Conservation (phyloP, 2,329 filamentous ascomycete species). For the Grosmannia huntii region DNA sequence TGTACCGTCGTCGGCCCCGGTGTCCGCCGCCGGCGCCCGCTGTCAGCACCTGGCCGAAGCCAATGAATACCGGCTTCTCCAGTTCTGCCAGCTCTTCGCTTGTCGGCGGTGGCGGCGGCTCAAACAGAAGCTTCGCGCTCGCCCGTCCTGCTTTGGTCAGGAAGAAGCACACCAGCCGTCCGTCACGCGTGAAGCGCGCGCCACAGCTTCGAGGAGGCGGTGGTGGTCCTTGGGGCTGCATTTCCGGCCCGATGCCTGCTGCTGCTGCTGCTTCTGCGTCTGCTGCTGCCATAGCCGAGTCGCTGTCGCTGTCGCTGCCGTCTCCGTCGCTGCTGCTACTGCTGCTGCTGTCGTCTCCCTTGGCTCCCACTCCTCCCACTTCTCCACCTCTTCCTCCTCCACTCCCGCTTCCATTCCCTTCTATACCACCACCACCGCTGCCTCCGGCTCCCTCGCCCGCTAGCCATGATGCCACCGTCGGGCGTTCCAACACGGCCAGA, state of each 20-base stretch:
- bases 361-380: slow-evolving; percentile 29
- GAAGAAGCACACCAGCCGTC: slow-evolving; percentile 54
- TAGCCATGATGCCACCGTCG: slow-evolving; percentile 49
- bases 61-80: slow-evolving; percentile 12
- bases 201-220: slow-evolving; percentile 47
- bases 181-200: slow-evolving; percentile 48
- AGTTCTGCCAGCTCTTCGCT: slow-evolving; percentile 8
- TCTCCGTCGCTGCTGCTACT: neutral
- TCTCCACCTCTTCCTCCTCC: slow-evolving; percentile 11
- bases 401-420: neutral
- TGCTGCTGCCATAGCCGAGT: neutral
- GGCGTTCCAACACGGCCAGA: slow-evolving; percentile 42
- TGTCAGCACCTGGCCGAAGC: slow-evolving; percentile 12
- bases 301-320: slow-evolving; percentile 21
- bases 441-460: slow-evolving; percentile 14
- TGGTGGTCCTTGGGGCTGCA: slow-evolving; percentile 27
- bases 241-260: neutral
- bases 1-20: neutral
- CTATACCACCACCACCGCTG: neutral
- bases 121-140: slow-evolving; percentile 31
- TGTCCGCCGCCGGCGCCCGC: slow-evolving; percentile 17
- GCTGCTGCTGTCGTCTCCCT: slow-evolving; percentile 19
- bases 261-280: neutral
- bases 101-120: slow-evolving; percentile 25
- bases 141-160: slow-evolving; percentile 53